Evolutionary conservation across 139 green algal species (phyloP).

Genomic region (Micractinium conductrix): DNA sequence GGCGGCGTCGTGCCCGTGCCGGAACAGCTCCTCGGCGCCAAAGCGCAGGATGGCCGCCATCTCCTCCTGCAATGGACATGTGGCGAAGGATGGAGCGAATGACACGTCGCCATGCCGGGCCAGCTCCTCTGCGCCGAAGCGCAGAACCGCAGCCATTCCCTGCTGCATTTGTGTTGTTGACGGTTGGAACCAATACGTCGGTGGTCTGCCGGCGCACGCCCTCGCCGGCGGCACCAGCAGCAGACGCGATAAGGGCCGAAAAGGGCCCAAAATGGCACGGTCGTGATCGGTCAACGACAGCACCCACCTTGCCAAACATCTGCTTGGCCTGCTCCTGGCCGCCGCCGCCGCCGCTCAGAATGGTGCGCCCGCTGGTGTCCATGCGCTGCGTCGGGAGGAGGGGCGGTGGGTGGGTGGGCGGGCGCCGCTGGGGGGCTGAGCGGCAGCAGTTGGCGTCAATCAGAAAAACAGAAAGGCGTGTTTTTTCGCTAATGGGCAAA

Average conservation of each 20-base stretch:
- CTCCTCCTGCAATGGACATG: constrained; percentile 70
- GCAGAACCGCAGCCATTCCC: constrained; percentile 88
- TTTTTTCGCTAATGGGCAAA: no score
- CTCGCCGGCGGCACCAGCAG: no score
- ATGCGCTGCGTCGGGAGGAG: constrained; percentile 62
- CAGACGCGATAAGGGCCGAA: no score
- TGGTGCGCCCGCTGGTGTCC: constrained; percentile 87
- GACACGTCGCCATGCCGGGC: constrained; percentile 79
- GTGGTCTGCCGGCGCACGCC: no score
- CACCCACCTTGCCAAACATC: constrained; percentile 85
- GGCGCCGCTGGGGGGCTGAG: no score
- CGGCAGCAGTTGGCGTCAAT: no score
- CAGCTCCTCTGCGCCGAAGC: constrained; percentile 93
- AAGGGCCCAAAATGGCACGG: no score
- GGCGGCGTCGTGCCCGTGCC: constrained; percentile 63
- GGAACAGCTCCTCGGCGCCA: constrained; percentile 95
- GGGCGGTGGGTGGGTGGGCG: neutral
- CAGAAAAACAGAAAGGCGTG: no score
- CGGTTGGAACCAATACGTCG: no score
- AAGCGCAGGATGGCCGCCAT: constrained; percentile 95
- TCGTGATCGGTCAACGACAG: no score
- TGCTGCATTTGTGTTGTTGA: no score
- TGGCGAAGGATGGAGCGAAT: constrained; percentile 8
- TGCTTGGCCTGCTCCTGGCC: constrained; percentile 60
- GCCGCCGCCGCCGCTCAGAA: constrained; percentile 65